A percentile compares a stretch with the other conserved stretches of the same genome.
Conservation (phyloP, 306 rosid genomes). For the Biancaea sappan region DNA sequence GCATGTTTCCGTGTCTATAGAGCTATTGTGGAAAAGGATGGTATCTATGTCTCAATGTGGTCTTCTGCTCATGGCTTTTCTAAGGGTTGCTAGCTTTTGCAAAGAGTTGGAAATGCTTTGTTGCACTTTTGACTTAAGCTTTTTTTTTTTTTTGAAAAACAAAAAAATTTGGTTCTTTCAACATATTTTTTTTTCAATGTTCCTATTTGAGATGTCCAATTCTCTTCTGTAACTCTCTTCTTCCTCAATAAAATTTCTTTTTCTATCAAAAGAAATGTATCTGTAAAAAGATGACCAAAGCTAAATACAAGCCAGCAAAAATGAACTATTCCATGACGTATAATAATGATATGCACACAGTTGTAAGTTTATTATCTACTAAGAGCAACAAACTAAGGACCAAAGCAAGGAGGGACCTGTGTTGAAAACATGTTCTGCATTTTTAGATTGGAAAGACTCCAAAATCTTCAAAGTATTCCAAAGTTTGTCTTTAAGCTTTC, state of each 20-base stretch:
- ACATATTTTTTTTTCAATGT: background rate
- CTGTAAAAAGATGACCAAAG: background rate
- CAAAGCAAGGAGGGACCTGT: slow-evolving; percentile 59
- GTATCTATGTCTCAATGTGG: background rate
- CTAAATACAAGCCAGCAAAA: slow-evolving; percentile 17
- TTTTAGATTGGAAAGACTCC: slow-evolving; percentile 78
- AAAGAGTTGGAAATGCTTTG: background rate
- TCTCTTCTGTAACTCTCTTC: background rate
- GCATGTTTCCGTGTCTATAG: background rate
- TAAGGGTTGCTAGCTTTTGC: background rate
- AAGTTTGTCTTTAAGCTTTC: slow-evolving; percentile 60
- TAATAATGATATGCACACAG: slow-evolving; percentile 11
- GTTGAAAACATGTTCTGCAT: slow-evolving; percentile 84
- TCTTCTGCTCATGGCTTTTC: background rate
- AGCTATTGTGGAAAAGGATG: background rate
- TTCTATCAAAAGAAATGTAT: no score
- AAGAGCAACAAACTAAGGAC: slow-evolving; percentile 1
- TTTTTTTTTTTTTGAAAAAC: background rate
- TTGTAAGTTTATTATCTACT: slow-evolving; percentile 13
- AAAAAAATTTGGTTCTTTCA: background rate
- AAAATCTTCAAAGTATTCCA: slow-evolving; percentile 50
- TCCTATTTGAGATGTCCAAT: background rate
- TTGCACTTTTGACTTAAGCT: background rate
- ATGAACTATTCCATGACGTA: slow-evolving; percentile 26
- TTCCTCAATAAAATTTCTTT: no score